phyloP scores from a whole-genome alignment of 2,329 filamentous ascomycete species.

The Aquanectria penicillioides region DNA sequence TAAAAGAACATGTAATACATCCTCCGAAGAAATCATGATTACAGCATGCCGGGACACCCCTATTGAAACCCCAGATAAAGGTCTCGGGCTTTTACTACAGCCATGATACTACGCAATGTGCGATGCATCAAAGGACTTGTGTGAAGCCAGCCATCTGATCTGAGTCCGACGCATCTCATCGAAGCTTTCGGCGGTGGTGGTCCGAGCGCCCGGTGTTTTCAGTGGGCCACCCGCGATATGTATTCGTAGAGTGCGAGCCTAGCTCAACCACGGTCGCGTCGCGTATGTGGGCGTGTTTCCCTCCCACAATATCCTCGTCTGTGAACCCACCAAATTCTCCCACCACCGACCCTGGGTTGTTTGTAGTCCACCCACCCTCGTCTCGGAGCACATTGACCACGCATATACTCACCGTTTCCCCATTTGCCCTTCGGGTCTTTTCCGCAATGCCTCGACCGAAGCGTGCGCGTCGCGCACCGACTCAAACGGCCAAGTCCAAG shows the following conservation, averaged over 20 bases:
- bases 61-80: no score
- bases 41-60: not conserved
- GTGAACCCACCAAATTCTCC: conserved; percentile 11
- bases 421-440: not conserved
- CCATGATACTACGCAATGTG: no score
- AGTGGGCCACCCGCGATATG: conserved; percentile 19
- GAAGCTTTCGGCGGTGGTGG: conserved; percentile 10
- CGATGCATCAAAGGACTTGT: no score
- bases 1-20: not conserved
- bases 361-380: not conserved
- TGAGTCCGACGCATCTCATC: not conserved
- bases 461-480: conserved; percentile 41
- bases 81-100: no score
- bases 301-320: conserved; percentile 28
- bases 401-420: not conserved
- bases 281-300: conserved; percentile 42
- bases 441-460: conserved; percentile 44
- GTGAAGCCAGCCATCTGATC: no score
- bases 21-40: not conserved
- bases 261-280: conserved; percentile 41
- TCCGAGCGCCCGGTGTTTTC: conserved; percentile 33
- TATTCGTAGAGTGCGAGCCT: conserved; percentile 13
- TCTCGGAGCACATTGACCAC: conserved; percentile 10
- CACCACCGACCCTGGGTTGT: conserved; percentile 9
- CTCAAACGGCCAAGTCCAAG: conserved; percentile 35